Percentiles rank a stretch among this genome's conserved stretches.
Evolutionary conservation across 495 filamentous ascomycete species (phyloP).

Genomic region (Talaromyces trachyspermus): DNA sequence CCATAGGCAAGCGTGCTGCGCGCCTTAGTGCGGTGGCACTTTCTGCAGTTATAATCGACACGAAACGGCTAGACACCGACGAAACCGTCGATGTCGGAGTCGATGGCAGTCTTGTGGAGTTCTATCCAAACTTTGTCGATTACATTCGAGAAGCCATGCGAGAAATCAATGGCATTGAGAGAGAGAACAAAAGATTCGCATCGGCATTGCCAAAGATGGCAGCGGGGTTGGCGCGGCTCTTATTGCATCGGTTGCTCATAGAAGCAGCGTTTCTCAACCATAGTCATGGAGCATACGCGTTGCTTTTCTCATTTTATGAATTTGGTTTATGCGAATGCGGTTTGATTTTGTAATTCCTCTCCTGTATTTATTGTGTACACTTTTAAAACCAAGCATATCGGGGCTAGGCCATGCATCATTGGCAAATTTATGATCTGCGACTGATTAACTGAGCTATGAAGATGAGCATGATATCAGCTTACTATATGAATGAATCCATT

Average conservation of each 20-base stretch:
- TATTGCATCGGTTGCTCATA: conserved; percentile 68
- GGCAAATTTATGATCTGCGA: too few relatives aligned
- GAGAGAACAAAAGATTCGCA: conserved; percentile 73
- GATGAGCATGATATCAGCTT: too few relatives aligned
- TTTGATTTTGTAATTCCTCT: too few relatives aligned
- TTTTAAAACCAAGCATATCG: too few relatives aligned
- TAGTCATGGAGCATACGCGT: too few relatives aligned
- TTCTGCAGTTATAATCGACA: conserved; percentile 70
- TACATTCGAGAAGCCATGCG: conserved; percentile 69
- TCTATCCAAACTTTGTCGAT: conserved; percentile 80
- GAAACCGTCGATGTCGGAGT: conserved; percentile 82
- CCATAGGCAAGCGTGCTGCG: conserved; percentile 81
- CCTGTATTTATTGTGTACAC: too few relatives aligned
- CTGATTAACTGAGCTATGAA: too few relatives aligned
- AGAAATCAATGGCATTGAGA: conserved; percentile 59
- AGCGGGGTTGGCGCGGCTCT: conserved; percentile 86
- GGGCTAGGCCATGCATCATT: too few relatives aligned
- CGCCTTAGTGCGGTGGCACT: conserved; percentile 84
- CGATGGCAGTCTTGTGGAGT: conserved; percentile 84
- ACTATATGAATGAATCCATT: too few relatives aligned
- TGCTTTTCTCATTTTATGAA: background rate
- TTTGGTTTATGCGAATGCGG: too few relatives aligned
- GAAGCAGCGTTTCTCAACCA: conserved; percentile 7
- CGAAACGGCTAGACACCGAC: conserved; percentile 54
- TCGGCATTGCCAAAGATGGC: conserved; percentile 92